A percentile compares a stretch with the other conserved stretches of the same genome.
phyloP scores from a whole-genome alignment of 2,329 filamentous ascomycete species.

The Ascomycota sp. region DNA sequence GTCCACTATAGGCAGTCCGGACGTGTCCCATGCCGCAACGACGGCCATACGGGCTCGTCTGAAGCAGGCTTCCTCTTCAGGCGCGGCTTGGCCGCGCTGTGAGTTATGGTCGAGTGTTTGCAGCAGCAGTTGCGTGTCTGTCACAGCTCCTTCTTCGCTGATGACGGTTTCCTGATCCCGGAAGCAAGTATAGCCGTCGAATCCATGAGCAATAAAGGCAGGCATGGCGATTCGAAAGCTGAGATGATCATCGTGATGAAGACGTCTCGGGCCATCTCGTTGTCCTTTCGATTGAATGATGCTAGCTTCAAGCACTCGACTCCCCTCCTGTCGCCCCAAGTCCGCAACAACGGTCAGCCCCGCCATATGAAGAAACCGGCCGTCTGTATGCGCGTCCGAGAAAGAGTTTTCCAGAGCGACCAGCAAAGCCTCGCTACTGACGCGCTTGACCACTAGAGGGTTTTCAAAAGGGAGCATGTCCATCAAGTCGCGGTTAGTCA shows the following conservation, averaged over 20 bases:
- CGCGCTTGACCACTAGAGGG: slow-evolving; percentile 5
- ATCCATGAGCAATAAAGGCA: slow-evolving; percentile 7
- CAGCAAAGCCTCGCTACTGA: slow-evolving; percentile 3
- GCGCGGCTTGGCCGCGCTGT: neutral
- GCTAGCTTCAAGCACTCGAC: slow-evolving; percentile 1
- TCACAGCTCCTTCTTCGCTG: slow-evolving; percentile 6
- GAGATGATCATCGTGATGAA: neutral
- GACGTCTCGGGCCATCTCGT: neutral
- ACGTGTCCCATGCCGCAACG: no score
- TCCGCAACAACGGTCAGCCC: slow-evolving; percentile 4
- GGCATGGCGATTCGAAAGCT: slow-evolving; percentile 3
- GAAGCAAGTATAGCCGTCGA: slow-evolving; percentile 7
- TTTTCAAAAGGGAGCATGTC: slow-evolving; percentile 8
- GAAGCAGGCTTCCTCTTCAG: no score
- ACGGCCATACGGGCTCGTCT: no score
- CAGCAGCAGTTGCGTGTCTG: slow-evolving; percentile 6
- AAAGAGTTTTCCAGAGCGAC: slow-evolving; percentile 7
- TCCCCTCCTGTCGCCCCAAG: slow-evolving; percentile 3
- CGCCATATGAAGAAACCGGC: slow-evolving; percentile 7
- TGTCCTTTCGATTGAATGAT: slow-evolving; percentile 2
- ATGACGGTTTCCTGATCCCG: slow-evolving; percentile 4
- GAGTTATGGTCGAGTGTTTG: no score
- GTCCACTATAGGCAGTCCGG: no score
- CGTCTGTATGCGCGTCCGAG: slow-evolving; percentile 8
- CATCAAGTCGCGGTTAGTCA: slow-evolving; percentile 6